Conservation (phyloP, 257 asterid genomes). For the Solanum boliviense region DNA sequence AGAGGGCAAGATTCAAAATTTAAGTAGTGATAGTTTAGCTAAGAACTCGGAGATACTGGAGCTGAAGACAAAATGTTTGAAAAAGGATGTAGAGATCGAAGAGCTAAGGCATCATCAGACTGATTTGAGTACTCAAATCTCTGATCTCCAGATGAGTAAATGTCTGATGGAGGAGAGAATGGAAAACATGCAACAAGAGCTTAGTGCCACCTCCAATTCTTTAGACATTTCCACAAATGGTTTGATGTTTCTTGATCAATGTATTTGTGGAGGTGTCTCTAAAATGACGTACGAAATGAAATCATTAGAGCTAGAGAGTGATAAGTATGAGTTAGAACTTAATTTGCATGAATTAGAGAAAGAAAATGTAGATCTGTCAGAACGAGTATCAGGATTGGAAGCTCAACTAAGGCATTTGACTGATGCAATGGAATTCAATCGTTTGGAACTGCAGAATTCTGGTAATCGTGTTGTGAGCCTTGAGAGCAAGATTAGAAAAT, state of each 20-base stretch:
- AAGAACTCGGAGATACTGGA: constrained; percentile 4
- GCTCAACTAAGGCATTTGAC: constrained; percentile 35
- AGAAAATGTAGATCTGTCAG: constrained; percentile 26
- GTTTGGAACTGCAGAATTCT: constrained; percentile 24
- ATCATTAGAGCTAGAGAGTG: not conserved
- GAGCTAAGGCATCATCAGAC: not conserved
- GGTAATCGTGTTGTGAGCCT: constrained; percentile 11
- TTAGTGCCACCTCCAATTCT: not conserved
- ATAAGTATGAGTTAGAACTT: constrained; percentile 4
- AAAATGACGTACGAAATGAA: not conserved
- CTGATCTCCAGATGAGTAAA: not conserved
- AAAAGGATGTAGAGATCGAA: not conserved
- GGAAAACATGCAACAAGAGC: not conserved
- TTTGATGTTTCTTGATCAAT: not conserved
- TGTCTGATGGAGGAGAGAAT: not conserved
- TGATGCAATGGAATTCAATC: constrained; percentile 17
- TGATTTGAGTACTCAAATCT: not conserved
- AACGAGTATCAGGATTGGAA: constrained; percentile 42
- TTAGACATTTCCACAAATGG: not conserved
- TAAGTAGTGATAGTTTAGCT: not conserved
- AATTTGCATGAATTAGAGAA: constrained; percentile 20
- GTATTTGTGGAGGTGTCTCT: not conserved
- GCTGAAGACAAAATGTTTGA: not conserved
- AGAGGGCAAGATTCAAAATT: not conserved
- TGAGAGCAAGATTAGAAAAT: constrained; percentile 10